phyloP scores from a whole-genome alignment of 176 grass and related monocot species.

The Ensete glaucum region DNA sequence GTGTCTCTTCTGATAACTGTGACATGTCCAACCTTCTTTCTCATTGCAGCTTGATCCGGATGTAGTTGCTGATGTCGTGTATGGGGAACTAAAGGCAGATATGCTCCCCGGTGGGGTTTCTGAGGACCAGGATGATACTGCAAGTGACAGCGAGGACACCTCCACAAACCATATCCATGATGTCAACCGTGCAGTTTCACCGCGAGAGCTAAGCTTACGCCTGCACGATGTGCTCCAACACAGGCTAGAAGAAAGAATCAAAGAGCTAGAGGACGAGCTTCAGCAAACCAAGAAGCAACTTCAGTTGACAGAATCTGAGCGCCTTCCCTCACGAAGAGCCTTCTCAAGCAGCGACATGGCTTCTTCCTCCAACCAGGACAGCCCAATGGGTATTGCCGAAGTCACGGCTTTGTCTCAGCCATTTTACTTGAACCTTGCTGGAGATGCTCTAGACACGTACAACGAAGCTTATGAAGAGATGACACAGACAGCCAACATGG shows the following conservation, averaged over 20 bases:
- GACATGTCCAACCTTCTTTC: not conserved
- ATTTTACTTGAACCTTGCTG: conserved; percentile 65
- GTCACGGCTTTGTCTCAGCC: conserved; percentile 32
- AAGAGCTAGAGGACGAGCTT: conserved; percentile 67
- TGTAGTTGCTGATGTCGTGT: conserved; percentile 47
- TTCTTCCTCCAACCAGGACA: conserved; percentile 55
- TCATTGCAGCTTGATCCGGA: conserved; percentile 50
- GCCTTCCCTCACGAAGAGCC: conserved; percentile 35
- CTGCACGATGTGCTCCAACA: conserved; percentile 78
- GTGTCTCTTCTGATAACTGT: too few relatives aligned
- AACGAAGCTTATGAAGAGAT: conserved; percentile 85
- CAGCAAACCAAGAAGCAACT: conserved; percentile 52
- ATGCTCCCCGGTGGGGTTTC: conserved; percentile 27
- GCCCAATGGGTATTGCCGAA: conserved; percentile 39
- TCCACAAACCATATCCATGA: conserved; percentile 35
- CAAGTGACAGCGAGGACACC: conserved; percentile 39
- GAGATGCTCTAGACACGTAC: conserved; percentile 75
- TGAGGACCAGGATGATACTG: conserved; percentile 35
- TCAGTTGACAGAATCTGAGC: conserved; percentile 30
- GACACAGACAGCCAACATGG: conserved; percentile 33
- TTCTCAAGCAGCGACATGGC: conserved; percentile 68
- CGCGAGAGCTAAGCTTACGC: conserved; percentile 67
- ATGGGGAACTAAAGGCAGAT: conserved; percentile 74
- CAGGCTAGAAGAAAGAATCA: conserved; percentile 59
- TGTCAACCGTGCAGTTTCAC: conserved; percentile 54